Base-by-base conservation (phyloP, 1,284 basidiomycete species). In the Sporisorium iseilematis-ciliati region DNA sequence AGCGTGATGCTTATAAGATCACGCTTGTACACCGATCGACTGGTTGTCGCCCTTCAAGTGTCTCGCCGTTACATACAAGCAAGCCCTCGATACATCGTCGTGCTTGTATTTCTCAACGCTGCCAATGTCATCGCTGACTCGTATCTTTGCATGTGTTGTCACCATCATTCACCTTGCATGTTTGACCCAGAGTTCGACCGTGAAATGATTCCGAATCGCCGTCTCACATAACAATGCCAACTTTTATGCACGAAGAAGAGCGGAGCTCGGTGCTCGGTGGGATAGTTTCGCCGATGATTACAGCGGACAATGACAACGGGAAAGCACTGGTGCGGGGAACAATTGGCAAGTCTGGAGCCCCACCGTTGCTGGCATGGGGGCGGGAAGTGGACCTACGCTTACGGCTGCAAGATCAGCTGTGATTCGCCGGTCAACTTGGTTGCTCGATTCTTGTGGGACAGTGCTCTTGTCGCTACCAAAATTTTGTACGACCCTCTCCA, bases 231-330 rank as follows among this genome's bases (percentile, higher is more conserved):
- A 8, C n/a, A 48, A 31, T 40, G 41, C 21, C 45, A 48, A 14
- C n/a, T 12, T 12, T 21, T 11, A 35, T 12, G 49, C 29, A 50
- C n/a, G 26, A 50, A 20, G 11, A 12, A 8, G 49, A 31, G 31
- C 49, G 49, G 49, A 50, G 55, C 25, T 50, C 46, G 56, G 59
- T 55, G 51, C 45, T 55, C 59, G 59, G 59, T 35, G 52, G 26
- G 4, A 33, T n/a, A 62, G 45, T 62, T 62, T 62, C 59, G 38
- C 59, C 59, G 52, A 31, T 4, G 31, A 26, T 8, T 12, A 25
- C 11, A 18, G n/a, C 25, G 25, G 16, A 48, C 45, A 2, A 48
- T 48, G 45, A 25, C 25, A 14, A 29, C 45, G 45, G 29, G 26
- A 12, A 18, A 20, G 16, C 21, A 4, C 3, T 45, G n/a, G 14